A percentile compares a stretch with the other conserved stretches of the same genome.
These are phyloP conservation scores for Dichotomocladium elegans DNA, from an alignment of 371 early-diverging fungal species.

Conservation along the genomic window DNA sequence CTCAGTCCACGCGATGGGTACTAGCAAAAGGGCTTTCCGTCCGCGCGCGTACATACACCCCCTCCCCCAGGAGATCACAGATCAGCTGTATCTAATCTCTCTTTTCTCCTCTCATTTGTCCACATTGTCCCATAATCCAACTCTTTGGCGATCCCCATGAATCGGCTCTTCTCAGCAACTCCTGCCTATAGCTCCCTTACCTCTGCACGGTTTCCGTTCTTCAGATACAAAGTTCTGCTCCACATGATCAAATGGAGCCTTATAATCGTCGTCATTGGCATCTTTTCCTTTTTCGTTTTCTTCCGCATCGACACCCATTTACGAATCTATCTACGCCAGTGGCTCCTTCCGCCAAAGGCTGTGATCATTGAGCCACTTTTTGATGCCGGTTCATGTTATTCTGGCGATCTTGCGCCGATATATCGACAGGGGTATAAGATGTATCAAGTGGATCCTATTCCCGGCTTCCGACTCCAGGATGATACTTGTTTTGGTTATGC, in stretches of 20 bases:
- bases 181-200: too few relatives aligned
- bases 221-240: too few relatives aligned
- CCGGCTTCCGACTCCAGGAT: constrained; percentile 38
- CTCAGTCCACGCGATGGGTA: too few relatives aligned
- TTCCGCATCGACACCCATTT: constrained; percentile 39
- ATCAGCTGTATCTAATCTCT: too few relatives aligned
- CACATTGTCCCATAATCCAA: too few relatives aligned
- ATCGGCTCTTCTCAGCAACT: too few relatives aligned
- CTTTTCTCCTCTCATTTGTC: too few relatives aligned
- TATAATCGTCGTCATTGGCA: background rate
- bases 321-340: constrained; percentile 36
- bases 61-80: too few relatives aligned
- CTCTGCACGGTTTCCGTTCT: too few relatives aligned
- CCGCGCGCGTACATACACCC: too few relatives aligned
- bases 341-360: constrained; percentile 30
- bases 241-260: constrained; percentile 7
- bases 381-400: constrained; percentile 19
- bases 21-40: too few relatives aligned
- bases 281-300: constrained; percentile 25
- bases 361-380: constrained; percentile 24
- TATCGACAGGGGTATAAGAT: constrained; percentile 21
- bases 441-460: constrained; percentile 28
- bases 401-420: constrained; percentile 10
- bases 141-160: too few relatives aligned
- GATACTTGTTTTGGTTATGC: constrained; percentile 52